A percentile compares a stretch with the other conserved stretches of the same genome.
Conservation (phyloP, 129 eudicot species). For the Centella asiatica region DNA sequence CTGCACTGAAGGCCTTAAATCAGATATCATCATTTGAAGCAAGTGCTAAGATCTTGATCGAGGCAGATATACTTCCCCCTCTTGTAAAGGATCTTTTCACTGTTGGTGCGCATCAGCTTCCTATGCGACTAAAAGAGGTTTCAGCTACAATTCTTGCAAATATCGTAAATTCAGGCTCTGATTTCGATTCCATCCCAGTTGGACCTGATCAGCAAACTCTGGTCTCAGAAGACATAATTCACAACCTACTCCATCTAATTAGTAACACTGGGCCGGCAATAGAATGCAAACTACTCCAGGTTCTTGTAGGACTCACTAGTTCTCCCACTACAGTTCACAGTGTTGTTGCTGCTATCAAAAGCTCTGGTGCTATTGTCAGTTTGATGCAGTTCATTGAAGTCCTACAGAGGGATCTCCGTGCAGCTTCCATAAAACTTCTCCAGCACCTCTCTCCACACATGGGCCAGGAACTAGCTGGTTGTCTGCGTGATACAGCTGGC, state of each 20-base stretch:
- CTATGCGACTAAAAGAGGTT: slow-evolving; percentile 72
- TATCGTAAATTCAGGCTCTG: slow-evolving; percentile 62
- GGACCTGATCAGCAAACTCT: slow-evolving; percentile 66
- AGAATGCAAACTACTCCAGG: slow-evolving; percentile 81
- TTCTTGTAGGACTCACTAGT: slow-evolving; percentile 80
- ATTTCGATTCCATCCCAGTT: slow-evolving; percentile 56
- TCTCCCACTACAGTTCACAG: slow-evolving; percentile 48
- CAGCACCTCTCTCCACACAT: slow-evolving; percentile 68
- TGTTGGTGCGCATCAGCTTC: slow-evolving; percentile 51
- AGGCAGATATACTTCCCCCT: slow-evolving; percentile 83
- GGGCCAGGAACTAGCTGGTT: slow-evolving; percentile 61
- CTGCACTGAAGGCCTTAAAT: slow-evolving; percentile 78
- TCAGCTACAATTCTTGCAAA: slow-evolving; percentile 85
- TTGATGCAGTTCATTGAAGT: slow-evolving; percentile 92
- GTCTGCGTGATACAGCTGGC: slow-evolving; percentile 64
- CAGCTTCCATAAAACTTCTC: slow-evolving; percentile 67
- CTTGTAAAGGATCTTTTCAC: slow-evolving; percentile 77
- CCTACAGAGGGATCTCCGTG: slow-evolving; percentile 64
- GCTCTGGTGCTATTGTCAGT: slow-evolving; percentile 83
- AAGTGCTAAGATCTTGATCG: slow-evolving; percentile 68
- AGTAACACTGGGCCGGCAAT: slow-evolving; percentile 91
- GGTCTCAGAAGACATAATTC: slow-evolving; percentile 72
- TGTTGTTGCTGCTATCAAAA: slow-evolving; percentile 78
- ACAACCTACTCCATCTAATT: slow-evolving; percentile 67
- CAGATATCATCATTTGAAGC: slow-evolving; percentile 83